Percentiles rank a stretch among this genome's conserved stretches.
These are phyloP conservation scores for Citrullus amarus DNA, from an alignment of 306 rosid genomes.

Conservation along the genomic window DNA sequence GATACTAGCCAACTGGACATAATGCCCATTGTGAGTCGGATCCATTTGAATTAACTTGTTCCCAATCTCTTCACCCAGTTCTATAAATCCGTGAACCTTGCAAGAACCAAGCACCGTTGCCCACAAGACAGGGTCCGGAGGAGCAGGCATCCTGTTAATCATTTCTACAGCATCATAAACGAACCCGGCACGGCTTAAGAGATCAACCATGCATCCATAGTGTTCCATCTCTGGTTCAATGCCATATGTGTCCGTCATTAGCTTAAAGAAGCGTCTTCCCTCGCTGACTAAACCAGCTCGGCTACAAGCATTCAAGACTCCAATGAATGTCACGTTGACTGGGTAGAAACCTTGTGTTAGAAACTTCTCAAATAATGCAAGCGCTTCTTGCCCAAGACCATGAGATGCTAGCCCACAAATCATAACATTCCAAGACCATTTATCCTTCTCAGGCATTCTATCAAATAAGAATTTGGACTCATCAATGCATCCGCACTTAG, in stretches of 20 bases:
- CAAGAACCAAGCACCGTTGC: constrained; percentile 65
- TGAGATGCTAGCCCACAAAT: constrained; percentile 70
- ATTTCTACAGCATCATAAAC: constrained; percentile 44
- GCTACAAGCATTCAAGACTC: constrained; percentile 69
- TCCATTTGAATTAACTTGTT: constrained; percentile 50
- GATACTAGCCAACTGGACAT: constrained; percentile 57
- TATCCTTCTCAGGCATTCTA: constrained; percentile 34
- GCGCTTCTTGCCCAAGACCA: constrained; percentile 43
- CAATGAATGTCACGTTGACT: constrained; percentile 44
- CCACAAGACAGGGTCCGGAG: constrained; percentile 63
- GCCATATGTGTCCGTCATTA: constrained; percentile 41
- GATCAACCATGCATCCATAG: constrained; percentile 83
- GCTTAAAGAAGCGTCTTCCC: constrained; percentile 45
- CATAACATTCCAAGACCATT: constrained; percentile 74
- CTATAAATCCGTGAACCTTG: constrained; percentile 48
- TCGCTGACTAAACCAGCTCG: constrained; percentile 50
- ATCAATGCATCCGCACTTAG: constrained; percentile 74
- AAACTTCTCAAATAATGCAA: constrained; percentile 38
- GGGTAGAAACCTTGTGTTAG: constrained; percentile 43
- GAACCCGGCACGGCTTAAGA: constrained; percentile 49
- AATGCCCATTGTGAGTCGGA: constrained; percentile 69
- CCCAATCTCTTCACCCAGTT: constrained; percentile 64
- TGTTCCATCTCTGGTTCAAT: constrained; percentile 78
- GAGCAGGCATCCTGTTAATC: constrained; percentile 37
- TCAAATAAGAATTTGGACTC: constrained; percentile 37